Base-by-base conservation (phyloP, 331 rosid genomes). In the Acacia concinna region DNA sequence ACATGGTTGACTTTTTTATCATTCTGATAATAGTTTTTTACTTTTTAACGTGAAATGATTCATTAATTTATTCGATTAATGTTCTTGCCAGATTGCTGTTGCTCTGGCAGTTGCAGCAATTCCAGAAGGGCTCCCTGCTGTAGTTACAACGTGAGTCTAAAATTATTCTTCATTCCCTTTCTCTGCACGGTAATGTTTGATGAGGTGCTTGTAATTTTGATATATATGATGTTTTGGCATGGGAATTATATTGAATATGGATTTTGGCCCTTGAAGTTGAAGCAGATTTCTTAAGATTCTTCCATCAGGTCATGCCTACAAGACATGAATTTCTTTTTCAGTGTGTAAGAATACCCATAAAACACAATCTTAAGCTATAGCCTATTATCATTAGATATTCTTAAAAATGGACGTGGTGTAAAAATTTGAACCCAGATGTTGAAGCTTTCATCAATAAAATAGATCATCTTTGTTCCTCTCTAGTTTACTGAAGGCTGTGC, bases 41-140 rank as follows among this genome's bases (percentile, higher is more conserved):
- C 79, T 49, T 25, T 44, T 51, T 76, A 76, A 72, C 52, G 30
- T 49, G 87, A 78, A 80, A 74, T n/a, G 77, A 63, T 70, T 73
- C 56, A 46, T 65, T 81, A 81, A 81, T 74, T 40, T 56, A 11
- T 56, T 82, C 49, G 77, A 37, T 78, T 72, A 72, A 63, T 72
- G 31, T 79, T 82, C 82, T 78, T 73, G 79, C 78, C 81, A 95
- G 99, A 95, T 95, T 90, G 99, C 99, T 78, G 99, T 95, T 77
- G 99, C 99, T 75, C 90, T 95, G 88, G 99, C 99, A 35, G 99
- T 95, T 87, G 99, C 99, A 35, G 99, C 99, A 8, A 95, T 95
- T 82, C 99, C 99, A 5, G 99, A 95, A 89, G 99, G 99, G 71
- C 98, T 95, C 78, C 99, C 99, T 78, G 99, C 99, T 70, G 99